A percentile compares a stretch with the other conserved stretches of the same genome.
phyloP scores from a whole-genome alignment of 495 filamentous ascomycete genomes.

The Aspergillus biplanus region DNA sequence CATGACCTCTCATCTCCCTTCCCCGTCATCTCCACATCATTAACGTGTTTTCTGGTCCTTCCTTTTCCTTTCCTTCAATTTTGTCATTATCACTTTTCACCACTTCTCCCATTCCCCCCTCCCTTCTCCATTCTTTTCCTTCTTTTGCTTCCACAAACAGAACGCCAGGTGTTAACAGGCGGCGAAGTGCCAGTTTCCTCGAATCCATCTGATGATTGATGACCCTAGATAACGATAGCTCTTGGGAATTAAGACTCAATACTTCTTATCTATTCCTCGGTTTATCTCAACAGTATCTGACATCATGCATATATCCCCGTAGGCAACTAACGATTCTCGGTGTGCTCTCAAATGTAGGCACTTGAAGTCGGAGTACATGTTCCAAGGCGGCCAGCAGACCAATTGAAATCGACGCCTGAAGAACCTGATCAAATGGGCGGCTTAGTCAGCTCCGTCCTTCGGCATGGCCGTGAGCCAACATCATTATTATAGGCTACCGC shows the following conservation, averaged over 20 bases:
- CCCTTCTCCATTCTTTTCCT: conserved; percentile 10
- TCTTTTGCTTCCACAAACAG: conserved; percentile 13
- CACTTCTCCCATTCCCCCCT: conserved; percentile 3
- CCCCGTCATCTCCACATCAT: not conserved
- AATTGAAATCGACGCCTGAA: conserved; percentile 11
- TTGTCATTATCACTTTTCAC: not conserved
- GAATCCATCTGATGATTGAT: conserved; percentile 19
- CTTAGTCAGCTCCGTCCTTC: conserved; percentile 21
- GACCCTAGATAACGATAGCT: conserved; percentile 18
- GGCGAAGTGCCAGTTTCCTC: conserved; percentile 10
- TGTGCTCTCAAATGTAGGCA: not conserved
- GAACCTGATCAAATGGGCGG: not conserved
- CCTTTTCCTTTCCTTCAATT: not conserved
- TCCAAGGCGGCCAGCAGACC: not conserved
- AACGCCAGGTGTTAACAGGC: conserved; percentile 9
- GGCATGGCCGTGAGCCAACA: not conserved
- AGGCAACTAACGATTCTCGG: not conserved
- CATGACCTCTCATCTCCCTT: not conserved
- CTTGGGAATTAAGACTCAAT: conserved; percentile 2
- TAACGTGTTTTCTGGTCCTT: not conserved
- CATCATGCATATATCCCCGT: not conserved
- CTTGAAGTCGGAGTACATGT: not conserved
- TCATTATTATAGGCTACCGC: conserved; percentile 11
- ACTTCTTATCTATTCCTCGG: not conserved
- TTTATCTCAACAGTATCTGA: not conserved